A percentile compares a stretch with the other conserved stretches of the same genome.
Conservation (phyloP, 2,329 filamentous ascomycete genomes). For the Xylaria sp. region DNA sequence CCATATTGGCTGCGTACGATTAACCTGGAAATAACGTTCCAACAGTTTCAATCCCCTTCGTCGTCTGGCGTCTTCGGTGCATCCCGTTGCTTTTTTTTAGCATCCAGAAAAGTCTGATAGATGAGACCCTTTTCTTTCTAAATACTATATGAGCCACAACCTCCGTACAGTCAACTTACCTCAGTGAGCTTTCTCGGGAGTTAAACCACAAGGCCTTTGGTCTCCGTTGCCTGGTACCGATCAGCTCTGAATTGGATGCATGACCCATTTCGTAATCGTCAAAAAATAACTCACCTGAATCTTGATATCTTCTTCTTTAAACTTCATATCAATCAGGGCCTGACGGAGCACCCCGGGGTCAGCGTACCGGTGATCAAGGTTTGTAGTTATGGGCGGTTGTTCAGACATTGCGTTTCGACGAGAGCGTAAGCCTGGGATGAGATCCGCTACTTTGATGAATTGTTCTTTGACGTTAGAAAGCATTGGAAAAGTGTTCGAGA, state of each 20-base stretch:
- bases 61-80: not conserved
- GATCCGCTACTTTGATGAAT: not conserved
- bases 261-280: not conserved
- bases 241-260: not conserved
- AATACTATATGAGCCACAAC: not conserved
- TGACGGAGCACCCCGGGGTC: not conserved
- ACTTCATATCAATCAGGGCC: not conserved
- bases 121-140: not conserved
- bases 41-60: no score
- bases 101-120: not conserved
- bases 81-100: not conserved
- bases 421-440: conserved; percentile 8
- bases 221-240: not conserved
- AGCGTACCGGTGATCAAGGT: not conserved
- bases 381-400: not conserved
- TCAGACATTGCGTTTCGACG: not conserved
- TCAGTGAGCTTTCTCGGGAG: not conserved
- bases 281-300: not conserved
- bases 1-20: no score
- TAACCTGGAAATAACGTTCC: no score
- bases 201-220: not conserved
- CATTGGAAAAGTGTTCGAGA: not conserved
- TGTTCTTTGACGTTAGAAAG: not conserved
- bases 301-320: conserved; percentile 10
- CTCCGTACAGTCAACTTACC: not conserved